Evolutionary conservation across 495 filamentous ascomycete species (phyloP), one percentile per base, ranked within the genome.

Genomic region (Tuber magnatum): DNA sequence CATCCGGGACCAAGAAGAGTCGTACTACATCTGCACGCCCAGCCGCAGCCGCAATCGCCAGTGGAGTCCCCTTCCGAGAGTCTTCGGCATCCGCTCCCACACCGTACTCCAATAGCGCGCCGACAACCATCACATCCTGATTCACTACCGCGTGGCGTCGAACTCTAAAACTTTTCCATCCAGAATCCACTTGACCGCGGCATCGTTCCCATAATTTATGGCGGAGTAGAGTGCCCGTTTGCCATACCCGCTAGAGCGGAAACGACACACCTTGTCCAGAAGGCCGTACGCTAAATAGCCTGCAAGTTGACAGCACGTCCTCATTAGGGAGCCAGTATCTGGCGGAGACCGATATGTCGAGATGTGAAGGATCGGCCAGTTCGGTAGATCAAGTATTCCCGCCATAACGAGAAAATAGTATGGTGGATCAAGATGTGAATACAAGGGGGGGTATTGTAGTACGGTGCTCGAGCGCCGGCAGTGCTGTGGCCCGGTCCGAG

Each of bases 291-390:
- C 51, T 28, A 61, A 32, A 61, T 12, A n/a, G n/a, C 51, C 51
- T 3, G 51, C 51, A 32, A 61, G 10, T 16, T 61, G 51, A 32
- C 51, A n/a, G 51, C 51, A 61, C 51, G 51, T 61, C 51, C 51
- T 32, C 51, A 61, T 24, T 32, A 61, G 51, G 28, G 51, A 61
- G n/a, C 12, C 16, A 61, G 32, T 61, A 32, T 61, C 51, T 32
- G 51, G 51, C 51, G n/a, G 51, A 61, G 51, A 61, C 16, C 32
- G 51, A 61, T 61, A 61, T 61, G 51, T 61, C 51, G 51, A 61
- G 51, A 61, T 32, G 51, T 61, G n/a, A 61, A 65, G 28, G 56
- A 65, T 65, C 7, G 35, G 14, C 56, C 35, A 28, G 18, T 65
- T 65, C 56, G 56, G 56, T 65, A 65, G 56, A 35, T 35, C 56